Conservation (phyloP, 345 rosid species). For the Arabidopsis arenosa region DNA sequence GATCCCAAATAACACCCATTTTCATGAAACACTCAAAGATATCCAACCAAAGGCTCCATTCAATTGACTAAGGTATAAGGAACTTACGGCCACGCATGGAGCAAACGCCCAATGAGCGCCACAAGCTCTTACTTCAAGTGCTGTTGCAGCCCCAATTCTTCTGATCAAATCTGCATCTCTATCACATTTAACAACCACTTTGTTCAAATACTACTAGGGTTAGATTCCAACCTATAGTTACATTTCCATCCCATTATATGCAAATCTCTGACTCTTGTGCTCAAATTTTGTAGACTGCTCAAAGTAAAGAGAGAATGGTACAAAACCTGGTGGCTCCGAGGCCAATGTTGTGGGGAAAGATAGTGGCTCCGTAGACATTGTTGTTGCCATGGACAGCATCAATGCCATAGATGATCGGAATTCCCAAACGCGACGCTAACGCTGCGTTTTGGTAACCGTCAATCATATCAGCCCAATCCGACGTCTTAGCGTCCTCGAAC, state of each 20-base stretch:
- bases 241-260: neutral
- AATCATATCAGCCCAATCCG: conserved; percentile 91
- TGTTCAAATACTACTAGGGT: conserved; percentile 1
- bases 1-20: neutral
- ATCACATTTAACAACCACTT: neutral
- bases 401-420: conserved; percentile 78
- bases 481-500: conserved; percentile 56
- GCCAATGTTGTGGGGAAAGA: conserved; percentile 84
- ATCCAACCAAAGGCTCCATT: neutral
- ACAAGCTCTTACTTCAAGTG: conserved; percentile 42
- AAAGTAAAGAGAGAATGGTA: conserved; percentile 12
- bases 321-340: conserved; percentile 89
- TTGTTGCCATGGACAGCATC: conserved; percentile 98
- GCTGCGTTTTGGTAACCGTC: conserved; percentile 72
- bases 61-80: neutral
- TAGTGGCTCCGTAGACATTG: conserved; percentile 78
- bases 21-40: neutral
- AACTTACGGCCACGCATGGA: conserved; percentile 6
- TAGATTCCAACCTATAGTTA: neutral
- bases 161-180: conserved; percentile 71
- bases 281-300: too few species aligned
- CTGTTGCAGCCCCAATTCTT: conserved; percentile 80
- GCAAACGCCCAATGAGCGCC: conserved; percentile 11
- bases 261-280: neutral
- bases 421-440: conserved; percentile 71